phyloP scores from a whole-genome alignment of 192 early-diverging fungal species.

The Funneliformis mosseae region DNA sequence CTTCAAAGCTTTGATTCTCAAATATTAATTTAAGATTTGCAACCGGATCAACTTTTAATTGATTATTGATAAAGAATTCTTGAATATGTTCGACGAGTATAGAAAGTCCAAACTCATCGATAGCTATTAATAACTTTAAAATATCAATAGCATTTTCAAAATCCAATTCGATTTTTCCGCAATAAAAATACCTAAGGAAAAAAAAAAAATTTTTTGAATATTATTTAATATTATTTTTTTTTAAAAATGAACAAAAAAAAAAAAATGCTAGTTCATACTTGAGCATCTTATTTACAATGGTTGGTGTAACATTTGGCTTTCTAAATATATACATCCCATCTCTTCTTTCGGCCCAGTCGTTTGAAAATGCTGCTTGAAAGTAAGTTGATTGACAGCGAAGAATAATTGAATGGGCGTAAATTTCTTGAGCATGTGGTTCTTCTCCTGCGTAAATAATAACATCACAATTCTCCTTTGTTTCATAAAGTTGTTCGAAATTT shows the following conservation, averaged over 20 bases:
- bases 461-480: background rate
- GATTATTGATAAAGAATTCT: background rate
- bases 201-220: background rate
- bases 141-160: background rate
- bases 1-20: background rate
- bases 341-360: background rate
- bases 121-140: background rate
- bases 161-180: background rate
- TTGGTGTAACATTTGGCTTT: background rate
- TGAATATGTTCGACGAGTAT: background rate
- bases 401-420: background rate
- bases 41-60: background rate
- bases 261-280: too few species aligned
- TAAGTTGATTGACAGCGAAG: background rate
- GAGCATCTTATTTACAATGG: too few species aligned
- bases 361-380: slow-evolving; percentile 2
- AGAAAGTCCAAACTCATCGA: background rate
- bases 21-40: background rate
- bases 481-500: background rate
- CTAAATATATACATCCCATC: slow-evolving; percentile 2
- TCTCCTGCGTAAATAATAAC: background rate
- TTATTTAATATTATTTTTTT: too few species aligned
- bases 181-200: background rate
- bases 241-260: too few species aligned
- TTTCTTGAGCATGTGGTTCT: background rate